Base-by-base conservation (phyloP, 306 rosid species). In the Dryas alaskensis region DNA sequence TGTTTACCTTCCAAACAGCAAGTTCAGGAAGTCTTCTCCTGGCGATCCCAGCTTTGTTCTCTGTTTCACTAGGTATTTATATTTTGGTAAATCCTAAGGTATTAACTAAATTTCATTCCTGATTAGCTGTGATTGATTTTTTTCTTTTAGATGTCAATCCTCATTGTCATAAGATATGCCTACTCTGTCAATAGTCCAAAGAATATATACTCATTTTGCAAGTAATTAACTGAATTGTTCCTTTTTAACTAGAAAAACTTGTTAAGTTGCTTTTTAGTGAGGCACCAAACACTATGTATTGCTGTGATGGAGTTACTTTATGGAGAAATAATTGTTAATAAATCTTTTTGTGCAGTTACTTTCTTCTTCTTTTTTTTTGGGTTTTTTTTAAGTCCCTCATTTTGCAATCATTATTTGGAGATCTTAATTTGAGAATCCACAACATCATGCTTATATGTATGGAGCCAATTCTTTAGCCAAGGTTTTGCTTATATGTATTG, bases 1-100 rank as follows among this genome's bases (percentile, higher is more conserved):
- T 79, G 85, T 88, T 76, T 88, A 82, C 85, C 94, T 80, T 42
- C 98, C 98, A 61, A 86, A 91, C 75, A 86, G 84, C 88, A 87
- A 84, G 77, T 94, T 94, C 83, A 87, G 81, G 76, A 94, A 91
- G 74, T 88, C 97, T 53, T 85, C 84, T 69, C 94, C 94, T 0
- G 96, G 94, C 14, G 81, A 85, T 78, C 92, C 98, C 11, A 73
- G 74, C 75, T 91, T 93, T 79, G 64, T 83, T 66, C 73, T 91
- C 65, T 84, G 87, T 86, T 81, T 91, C 73, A 78, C 94, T 17
- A 86, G 97, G 97, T 93, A 90, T 53, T 54, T 62, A 62, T 65
- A 70, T 39, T 57, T 53, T 74, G 19, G 42, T 53, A 13, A 50
- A 22, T 80, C 27, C 7, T 48, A 39, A 43, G 50, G 19, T 55